Evolutionary conservation across 2,329 filamentous ascomycete genomes (phyloP), one percentile per base, ranked within the genome.

Genomic region (Bisporella sp.): DNA sequence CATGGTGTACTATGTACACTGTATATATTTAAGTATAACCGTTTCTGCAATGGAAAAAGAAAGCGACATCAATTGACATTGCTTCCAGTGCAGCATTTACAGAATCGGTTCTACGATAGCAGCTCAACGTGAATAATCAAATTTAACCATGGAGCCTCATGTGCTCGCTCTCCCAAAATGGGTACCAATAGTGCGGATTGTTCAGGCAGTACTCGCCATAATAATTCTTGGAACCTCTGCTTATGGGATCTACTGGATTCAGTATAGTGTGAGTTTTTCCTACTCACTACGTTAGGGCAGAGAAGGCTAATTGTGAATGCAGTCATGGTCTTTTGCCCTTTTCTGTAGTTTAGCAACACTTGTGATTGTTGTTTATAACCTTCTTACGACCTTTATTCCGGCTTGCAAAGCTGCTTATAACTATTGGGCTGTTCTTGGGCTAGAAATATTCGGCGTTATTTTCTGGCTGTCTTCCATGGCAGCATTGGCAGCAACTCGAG

Each of bases 361-460:
- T 13, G 64, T 73, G 51, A 61, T 68, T 33, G 68, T 67, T 46
- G 63, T 72, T 50, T 81, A 78, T 64, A 64, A 70, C 46, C 63
- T 72, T 13, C 69, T 72, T 13, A 66, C 44, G n/a, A 29, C 32
- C 3, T 21, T 13, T 9, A 31, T 54, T 29, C 12, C 51, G 6
- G 61, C 62, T 4, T 33, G 7, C 5, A 6, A 7, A 4, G 29
- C 7, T 13, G 57, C 68, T 12, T 77, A 73, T 63, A 80, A 79
- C 63, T 74, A 74, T 62, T 78, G 74, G 70, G 73, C 73, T 35
- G 66, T 74, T 5, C 61, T 79, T 3, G 66, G 65, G 13, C 64
- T 79, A 37, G 76, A 81, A 53, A 69, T 74, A 12, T 68, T 74
- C 49, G 69, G 76, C 39, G 61, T 75, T 46, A 52, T 81, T 47